Conservation (phyloP, 148 eudicot genomes). For the Linanthus parryae region DNA sequence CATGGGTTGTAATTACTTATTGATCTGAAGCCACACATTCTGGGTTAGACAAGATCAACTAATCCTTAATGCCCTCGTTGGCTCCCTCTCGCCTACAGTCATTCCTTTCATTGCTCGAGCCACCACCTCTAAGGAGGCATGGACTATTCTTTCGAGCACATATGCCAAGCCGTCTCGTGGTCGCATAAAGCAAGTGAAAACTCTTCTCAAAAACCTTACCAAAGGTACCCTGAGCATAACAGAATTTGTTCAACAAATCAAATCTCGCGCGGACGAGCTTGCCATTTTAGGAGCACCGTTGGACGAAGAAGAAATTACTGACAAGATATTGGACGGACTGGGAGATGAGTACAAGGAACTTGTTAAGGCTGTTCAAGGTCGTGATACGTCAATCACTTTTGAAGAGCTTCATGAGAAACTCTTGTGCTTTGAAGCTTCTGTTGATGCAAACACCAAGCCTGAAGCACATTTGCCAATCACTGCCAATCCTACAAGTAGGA, state of each 20-base stretch:
- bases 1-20: no score
- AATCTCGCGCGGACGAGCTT: not conserved
- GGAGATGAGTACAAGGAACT: not conserved
- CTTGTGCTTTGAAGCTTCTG: not conserved
- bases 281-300: not conserved
- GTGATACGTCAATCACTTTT: constrained; percentile 2
- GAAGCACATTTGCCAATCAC: no score
- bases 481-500: no score
- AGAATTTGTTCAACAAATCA: not conserved
- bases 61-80: not conserved
- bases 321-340: not conserved
- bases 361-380: not conserved
- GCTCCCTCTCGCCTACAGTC: constrained; percentile 1
- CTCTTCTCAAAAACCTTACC: constrained; percentile 1
- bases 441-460: no score
- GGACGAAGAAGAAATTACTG: constrained; percentile 1
- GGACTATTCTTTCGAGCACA: not conserved
- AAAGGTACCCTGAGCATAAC: not conserved
- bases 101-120: not conserved
- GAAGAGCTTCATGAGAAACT: constrained; percentile 2
- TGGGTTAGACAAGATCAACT: not conserved
- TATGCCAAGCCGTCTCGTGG: constrained; percentile 4
- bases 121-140: not conserved
- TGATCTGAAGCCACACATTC: not conserved
- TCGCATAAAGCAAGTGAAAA: not conserved